Conservation (phyloP, 1,284 basidiomycete genomes). For the Boletus semigastroideus region DNA sequence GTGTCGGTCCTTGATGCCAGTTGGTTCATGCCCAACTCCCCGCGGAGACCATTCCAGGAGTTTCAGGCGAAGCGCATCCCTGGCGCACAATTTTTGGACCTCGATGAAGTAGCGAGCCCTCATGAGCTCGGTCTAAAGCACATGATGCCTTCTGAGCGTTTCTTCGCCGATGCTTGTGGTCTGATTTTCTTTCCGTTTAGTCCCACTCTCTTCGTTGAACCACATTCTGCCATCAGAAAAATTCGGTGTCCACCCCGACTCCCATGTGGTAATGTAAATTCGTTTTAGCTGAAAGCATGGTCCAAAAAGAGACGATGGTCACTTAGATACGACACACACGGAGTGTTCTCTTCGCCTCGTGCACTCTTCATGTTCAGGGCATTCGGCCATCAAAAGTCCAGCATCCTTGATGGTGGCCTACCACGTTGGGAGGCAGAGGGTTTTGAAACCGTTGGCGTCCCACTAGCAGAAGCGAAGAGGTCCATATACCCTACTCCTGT, state of each 20-base stretch:
- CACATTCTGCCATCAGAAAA: constrained; percentile 44
- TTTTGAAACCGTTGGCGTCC: constrained; percentile 56
- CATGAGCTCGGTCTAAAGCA: constrained; percentile 82
- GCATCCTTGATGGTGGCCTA: constrained; percentile 87
- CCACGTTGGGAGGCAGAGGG: constrained; percentile 82
- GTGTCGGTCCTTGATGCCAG: constrained; percentile 70
- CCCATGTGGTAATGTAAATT: constrained; percentile 80
- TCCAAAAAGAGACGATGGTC: constrained; percentile 10
- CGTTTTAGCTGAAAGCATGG: constrained; percentile 4
- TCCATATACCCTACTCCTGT: constrained; percentile 55
- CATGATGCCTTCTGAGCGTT: constrained; percentile 82
- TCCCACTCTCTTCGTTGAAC: constrained; percentile 7
- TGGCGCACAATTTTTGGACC: constrained; percentile 75
- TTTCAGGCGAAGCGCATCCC: constrained; percentile 71
- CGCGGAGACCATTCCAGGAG: constrained; percentile 65
- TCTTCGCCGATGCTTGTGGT: constrained; percentile 85
- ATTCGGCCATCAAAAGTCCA: constrained; percentile 83
- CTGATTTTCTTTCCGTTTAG: constrained; percentile 29
- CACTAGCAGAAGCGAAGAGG: constrained; percentile 28
- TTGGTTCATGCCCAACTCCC: constrained; percentile 88
- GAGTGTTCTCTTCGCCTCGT: constrained; percentile 88
- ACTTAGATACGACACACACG: constrained; percentile 79
- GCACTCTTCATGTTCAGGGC: constrained; percentile 91
- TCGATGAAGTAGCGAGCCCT: constrained; percentile 75
- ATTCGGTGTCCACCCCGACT: constrained; percentile 72